Evolutionary conservation across 2,329 filamentous ascomycete genomes (phyloP), one percentile per base, ranked within the genome.

Genomic region (Exserohilum rostratum): DNA sequence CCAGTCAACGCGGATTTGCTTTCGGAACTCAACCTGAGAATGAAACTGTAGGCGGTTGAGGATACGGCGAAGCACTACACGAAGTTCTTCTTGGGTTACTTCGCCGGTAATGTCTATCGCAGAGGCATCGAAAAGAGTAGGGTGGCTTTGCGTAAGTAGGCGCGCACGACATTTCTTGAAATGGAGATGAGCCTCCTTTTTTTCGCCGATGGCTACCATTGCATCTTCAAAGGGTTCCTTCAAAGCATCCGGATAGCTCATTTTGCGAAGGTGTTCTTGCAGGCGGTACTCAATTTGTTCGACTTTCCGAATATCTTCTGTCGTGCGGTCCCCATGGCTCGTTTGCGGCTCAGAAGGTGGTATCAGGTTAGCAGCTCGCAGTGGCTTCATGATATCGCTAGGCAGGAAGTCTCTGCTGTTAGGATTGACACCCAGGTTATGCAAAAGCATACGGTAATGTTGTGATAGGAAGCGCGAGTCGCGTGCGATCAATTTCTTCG

Each of bases 61-160:
- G 10, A 68, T 15, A 9, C 69, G 66, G 15, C 48, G 44, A 7
- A 72, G 38, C 20, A 66, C 54, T 6, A 71, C 64, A 12, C 64
- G 65, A 6, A 49, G 46, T 54, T 72, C 66, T 46, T 63, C 62
- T 20, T 50, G 39, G 1, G 56, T 62, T 10, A 69, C 44, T 11
- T 70, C 51, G 11, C 67, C 67, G 9, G 48, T 22, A 11, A 72
- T 64, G 39, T 71, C 67, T n/a, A 69, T 39, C 3, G 49, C 51
- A 10, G 59, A 49, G 10, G 34, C 25, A 46, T 42, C 20, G 43
- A 64, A 66, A 6, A 60, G 13, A 5, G 46, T 37, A n/a, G 62
- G 61, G 12, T 57, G 58, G 9, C 45, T 58, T 17, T 66, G 57
- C 17, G 55, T 53, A 31, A 60, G 49, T 5, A 70, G 53, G 22